These are phyloP conservation scores for Monosporozyma siamensis DNA, from an alignment of 805 yeast species.

Conservation along the genomic window DNA sequence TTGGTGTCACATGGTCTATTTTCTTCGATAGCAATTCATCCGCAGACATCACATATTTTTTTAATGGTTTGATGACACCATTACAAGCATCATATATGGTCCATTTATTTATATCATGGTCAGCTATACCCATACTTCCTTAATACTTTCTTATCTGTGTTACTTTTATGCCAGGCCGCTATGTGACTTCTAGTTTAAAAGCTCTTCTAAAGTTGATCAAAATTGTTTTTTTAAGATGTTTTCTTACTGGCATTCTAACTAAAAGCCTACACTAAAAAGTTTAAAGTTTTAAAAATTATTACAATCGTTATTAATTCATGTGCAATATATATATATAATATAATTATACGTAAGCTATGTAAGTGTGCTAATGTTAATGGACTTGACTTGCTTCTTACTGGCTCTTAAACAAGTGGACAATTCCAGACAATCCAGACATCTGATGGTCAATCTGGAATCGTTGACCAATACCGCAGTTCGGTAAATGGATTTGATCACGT, in stretches of 20 bases:
- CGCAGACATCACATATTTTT: slow-evolving; percentile 21
- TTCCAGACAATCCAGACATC: slow-evolving; percentile 28
- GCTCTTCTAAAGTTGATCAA: too few species aligned
- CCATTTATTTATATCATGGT: slow-evolving; percentile 6
- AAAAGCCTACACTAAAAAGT: too few species aligned
- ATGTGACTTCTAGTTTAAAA: too few species aligned
- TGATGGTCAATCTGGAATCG: slow-evolving; percentile 50
- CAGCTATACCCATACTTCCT: too few species aligned
- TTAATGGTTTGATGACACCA: slow-evolving; percentile 19
- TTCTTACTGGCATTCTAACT: too few species aligned
- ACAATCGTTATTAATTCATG: too few species aligned
- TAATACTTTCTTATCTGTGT: too few species aligned
- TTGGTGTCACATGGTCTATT: slow-evolving; percentile 21
- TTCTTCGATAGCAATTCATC: slow-evolving; percentile 27
- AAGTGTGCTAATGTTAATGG: background rate
- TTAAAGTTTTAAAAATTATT: too few species aligned
- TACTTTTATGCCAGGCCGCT: too few species aligned
- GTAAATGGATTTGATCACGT: slow-evolving; percentile 47
- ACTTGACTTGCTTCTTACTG: slow-evolving; percentile 11
- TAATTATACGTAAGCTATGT: too few species aligned
- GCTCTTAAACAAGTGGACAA: slow-evolving; percentile 19
- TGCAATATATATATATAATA: too few species aligned
- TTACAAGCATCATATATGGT: slow-evolving; percentile 25
- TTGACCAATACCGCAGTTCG: slow-evolving; percentile 53
- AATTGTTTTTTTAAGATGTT: too few species aligned